Percentiles rank a stretch among this genome's conserved stretches.
Evolutionary conservation across 2,329 filamentous ascomycete species (phyloP).

Genomic region (Xenosphaeropsis pyriputrescens): DNA sequence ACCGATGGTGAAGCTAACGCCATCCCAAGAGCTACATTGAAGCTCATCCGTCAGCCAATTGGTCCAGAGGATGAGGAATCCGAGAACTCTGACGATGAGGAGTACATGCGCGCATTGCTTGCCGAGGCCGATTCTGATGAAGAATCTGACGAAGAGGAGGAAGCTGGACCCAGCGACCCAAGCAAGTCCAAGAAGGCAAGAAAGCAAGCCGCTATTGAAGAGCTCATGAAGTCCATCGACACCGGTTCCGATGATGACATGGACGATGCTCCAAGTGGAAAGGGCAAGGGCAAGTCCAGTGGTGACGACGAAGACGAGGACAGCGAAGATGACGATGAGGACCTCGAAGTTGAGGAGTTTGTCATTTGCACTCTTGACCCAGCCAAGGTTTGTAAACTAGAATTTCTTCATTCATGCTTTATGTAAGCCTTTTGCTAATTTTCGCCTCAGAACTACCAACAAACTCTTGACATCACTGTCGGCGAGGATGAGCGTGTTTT

Average conservation of each 20-base stretch:
- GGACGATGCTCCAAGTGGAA: conserved; percentile 53
- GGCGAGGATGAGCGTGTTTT: conserved; percentile 79
- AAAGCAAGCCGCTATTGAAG: conserved; percentile 61
- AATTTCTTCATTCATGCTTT: conserved; percentile 5
- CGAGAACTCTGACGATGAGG: conserved; percentile 50
- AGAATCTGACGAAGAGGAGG: conserved; percentile 59
- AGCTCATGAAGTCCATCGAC: conserved; percentile 57
- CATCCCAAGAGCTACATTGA: conserved; percentile 70
- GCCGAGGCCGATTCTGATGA: conserved; percentile 30
- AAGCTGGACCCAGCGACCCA: conserved; percentile 79
- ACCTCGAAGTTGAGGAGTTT: conserved; percentile 67
- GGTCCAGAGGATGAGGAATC: conserved; percentile 40
- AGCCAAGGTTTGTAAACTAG: conserved; percentile 51
- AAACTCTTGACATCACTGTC: conserved; percentile 85
- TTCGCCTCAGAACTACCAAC: conserved; percentile 70
- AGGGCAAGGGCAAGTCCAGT: conserved; percentile 56
- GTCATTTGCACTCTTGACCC: conserved; percentile 94
- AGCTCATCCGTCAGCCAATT: conserved; percentile 66
- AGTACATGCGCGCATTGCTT: conserved; percentile 43
- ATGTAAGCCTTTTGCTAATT: conserved; percentile 1
- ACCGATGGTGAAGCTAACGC: conserved; percentile 44
- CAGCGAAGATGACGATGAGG: conserved; percentile 46
- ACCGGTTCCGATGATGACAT: conserved; percentile 53
- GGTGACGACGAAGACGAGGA: conserved; percentile 37
- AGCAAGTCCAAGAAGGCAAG: conserved; percentile 78